Base-by-base conservation (phyloP, 2,329 filamentous ascomycete genomes). In the Metarhizium guizhouense region DNA sequence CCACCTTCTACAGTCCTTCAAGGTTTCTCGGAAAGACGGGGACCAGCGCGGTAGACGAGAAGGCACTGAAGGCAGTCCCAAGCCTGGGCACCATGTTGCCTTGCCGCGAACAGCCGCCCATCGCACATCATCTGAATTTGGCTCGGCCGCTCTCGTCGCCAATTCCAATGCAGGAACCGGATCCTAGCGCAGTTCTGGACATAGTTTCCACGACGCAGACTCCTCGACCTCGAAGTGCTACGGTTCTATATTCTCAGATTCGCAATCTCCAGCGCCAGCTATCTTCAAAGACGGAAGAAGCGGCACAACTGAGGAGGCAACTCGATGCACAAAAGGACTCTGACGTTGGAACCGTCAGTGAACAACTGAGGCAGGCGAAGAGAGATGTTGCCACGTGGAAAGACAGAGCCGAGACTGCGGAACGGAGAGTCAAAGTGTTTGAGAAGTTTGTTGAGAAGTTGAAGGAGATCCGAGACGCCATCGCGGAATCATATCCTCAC, bases 391-490 rank as follows among this genome's bases (percentile, higher is more conserved):
- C 60, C 0, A 72, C 69, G 58, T 86, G 83, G 83, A 77, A 72
- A 59, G 73, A 72, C 36, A 71, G 80, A 36, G 83, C 83, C 0
- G 75, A 82, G 61, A 70, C 73, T 4, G 81, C 82, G 0, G 82
- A 86, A 68, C 73, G 69, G 57, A 72, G 77, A 51, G 64, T 84
- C 18, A 70, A 72, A 4, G 72, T 76, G 29, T 74, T 80, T 57
- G 73, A 80, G 62, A 66, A 68, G 45, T 75, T 78, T 57, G 72
- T 70, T 3, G 57, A 64, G 14, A 65, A 66, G 29, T 45, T 75
- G 36, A 65, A 65, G 50, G 66, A 61, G 2, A 68, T 72, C 52
- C 64, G 62, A n/a, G 64, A 64, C 47, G 53, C 55, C 7, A 48
- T 54, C 6, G 40, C 47, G 6, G 55, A 54, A 4, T 29, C 48